Conservation (phyloP, 1,284 basidiomycete species). For the Retiboletus flavoniger region DNA sequence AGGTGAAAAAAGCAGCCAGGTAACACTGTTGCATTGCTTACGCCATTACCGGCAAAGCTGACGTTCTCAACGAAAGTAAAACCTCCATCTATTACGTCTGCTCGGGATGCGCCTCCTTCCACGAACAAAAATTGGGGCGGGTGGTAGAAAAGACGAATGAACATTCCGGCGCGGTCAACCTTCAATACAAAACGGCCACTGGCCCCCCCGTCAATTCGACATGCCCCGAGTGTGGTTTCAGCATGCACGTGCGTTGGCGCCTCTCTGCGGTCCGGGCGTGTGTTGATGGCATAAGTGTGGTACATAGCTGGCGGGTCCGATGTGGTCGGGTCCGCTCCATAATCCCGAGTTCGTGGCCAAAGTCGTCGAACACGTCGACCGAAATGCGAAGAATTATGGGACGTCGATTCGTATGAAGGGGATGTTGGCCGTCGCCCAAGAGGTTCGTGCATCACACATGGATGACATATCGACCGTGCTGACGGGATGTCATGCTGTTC, state of each 20-base stretch:
- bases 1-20: constrained; percentile 85
- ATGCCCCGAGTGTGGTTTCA: constrained; percentile 82
- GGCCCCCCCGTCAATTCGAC: constrained; percentile 68
- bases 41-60: constrained; percentile 1
- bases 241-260: constrained; percentile 59
- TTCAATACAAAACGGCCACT: constrained; percentile 68
- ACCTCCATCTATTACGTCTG: constrained; percentile 84
- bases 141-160: constrained; percentile 58
- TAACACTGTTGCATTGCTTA: constrained; percentile 37
- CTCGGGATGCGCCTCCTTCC: constrained; percentile 74
- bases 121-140: constrained; percentile 78
- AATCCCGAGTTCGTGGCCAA: constrained; percentile 71
- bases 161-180: constrained; percentile 53
- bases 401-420: constrained; percentile 89
- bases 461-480: neutral
- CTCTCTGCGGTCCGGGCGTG: neutral
- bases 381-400: constrained; percentile 63
- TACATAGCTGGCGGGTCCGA: constrained; percentile 78
- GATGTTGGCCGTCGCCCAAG: constrained; percentile 88
- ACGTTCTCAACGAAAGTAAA: constrained; percentile 51
- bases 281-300: constrained; percentile 26
- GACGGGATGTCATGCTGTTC: neutral
- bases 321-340: constrained; percentile 94
- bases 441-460: constrained; percentile 52
- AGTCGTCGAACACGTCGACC: constrained; percentile 75